phyloP scores from a whole-genome alignment of 148 eudicot genomes.

The Rhododendron mucronatum region DNA sequence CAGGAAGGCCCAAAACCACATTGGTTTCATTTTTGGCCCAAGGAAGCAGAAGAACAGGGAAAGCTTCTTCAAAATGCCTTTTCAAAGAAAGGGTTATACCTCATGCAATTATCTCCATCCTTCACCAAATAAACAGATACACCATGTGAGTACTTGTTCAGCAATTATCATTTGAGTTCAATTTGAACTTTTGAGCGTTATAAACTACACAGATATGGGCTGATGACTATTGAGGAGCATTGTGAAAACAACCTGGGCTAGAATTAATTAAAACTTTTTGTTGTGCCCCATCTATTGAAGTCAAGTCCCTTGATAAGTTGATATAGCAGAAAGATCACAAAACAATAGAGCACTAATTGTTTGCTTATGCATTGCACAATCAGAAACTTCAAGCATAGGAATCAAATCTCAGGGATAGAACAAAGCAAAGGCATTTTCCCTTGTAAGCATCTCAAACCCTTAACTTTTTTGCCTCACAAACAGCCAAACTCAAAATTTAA shows the following conservation, averaged over 20 bases:
- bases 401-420: not conserved
- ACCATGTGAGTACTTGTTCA: not conserved
- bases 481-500: not conserved
- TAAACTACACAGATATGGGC: not conserved
- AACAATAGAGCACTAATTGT: not conserved
- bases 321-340: not conserved
- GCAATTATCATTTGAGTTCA: not conserved
- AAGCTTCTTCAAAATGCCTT: conserved; percentile 5
- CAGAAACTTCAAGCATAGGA: conserved; percentile 1
- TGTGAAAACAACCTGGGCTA: not conserved
- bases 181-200: not conserved
- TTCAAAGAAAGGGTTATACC: not conserved
- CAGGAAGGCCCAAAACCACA: conserved; percentile 39
- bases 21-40: conserved; percentile 20
- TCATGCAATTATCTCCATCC: conserved; percentile 9
- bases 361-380: not conserved
- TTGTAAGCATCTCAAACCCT: not conserved
- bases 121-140: not conserved
- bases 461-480: not conserved
- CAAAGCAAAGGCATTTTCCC: not conserved
- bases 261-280: not conserved
- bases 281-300: not conserved
- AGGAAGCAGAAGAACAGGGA: conserved; percentile 1
- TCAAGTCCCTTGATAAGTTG: not conserved
- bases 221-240: not conserved